Base-by-base conservation (phyloP, 805 yeast genomes). In the Sugiyamaella qingdaonensis region DNA sequence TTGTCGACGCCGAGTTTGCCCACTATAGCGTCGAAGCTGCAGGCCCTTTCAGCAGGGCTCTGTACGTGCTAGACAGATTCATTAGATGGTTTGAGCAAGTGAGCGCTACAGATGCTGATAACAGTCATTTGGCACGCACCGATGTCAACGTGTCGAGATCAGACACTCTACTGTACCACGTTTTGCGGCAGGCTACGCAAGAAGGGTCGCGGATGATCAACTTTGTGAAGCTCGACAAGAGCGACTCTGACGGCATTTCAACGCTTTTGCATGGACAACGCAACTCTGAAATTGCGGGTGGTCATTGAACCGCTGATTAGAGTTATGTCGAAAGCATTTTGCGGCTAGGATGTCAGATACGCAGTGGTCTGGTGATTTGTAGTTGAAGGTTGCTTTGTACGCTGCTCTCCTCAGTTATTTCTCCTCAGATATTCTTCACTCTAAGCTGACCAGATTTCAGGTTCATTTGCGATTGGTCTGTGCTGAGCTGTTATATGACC, bases 141-240 rank as follows among this genome's bases (percentile, higher is more conserved):
- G 32, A 16, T 2, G 46, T 41, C 16, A 42, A 48, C 37, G 34
- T 48, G 5, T 48, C 50, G 9, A 36, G 32, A 14, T 48, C 52
- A 11, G 53, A 44, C 35, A 37, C 52, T 13, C 42, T 44, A 4
- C 44, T 53, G 37, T 53, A 48, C 18, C 48, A 48, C 31, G 37
- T 32, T 19, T 32, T 46, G 11, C 18, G 45, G 14, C 29, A 37
- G 13, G 49, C 36, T 10, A 18, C 49, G n/a, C 46, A 46, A 34
- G 44, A 27, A 39, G 42, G 44, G 11, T 33, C 49, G n/a, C 44
- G 42, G 16, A 37, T 53, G 42, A 53, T 53, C 53, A 53, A 27
- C 31, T 53, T 53, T 33, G 51, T 29, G 13, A n/a, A 21, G 24
- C 43, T 48, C n/a, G 51, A 18, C 19, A 21, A 36, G 2, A 19